Conservation (phyloP, 2,329 filamentous ascomycete genomes). For the Arthrobotrys musiformis region DNA sequence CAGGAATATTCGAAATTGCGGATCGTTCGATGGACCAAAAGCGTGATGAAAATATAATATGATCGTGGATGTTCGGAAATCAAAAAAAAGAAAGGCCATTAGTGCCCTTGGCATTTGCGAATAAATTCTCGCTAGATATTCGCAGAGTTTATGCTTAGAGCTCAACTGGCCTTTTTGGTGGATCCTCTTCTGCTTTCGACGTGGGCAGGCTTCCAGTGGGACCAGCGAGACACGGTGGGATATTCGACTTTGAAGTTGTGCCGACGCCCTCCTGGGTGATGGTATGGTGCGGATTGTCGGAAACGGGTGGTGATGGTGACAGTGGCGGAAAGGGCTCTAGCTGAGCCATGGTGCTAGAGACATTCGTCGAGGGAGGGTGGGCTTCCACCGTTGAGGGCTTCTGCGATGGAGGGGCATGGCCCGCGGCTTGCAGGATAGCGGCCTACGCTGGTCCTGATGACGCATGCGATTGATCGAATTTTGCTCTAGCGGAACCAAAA, state of each 20-base stretch:
- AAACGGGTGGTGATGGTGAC: not conserved
- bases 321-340: not conserved
- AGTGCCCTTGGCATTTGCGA: not conserved
- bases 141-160: not conserved
- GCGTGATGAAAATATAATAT: not conserved
- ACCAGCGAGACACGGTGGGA: not conserved
- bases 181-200: not conserved
- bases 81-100: not conserved
- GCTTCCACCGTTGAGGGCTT: not conserved
- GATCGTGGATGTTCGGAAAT: not conserved
- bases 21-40: not conserved
- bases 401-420: not conserved
- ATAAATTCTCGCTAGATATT: not conserved
- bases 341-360: not conserved
- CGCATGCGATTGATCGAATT: conserved; percentile 69
- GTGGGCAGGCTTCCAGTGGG: no score
- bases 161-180: not conserved
- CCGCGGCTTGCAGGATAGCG: not conserved
- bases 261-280: not conserved
- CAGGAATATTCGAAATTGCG: not conserved
- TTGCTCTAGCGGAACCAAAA: conserved; percentile 81
- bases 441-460: conserved; percentile 30
- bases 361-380: not conserved
- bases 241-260: not conserved
- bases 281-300: not conserved